phyloP scores from a whole-genome alignment of 176 grass and related monocot genomes.

The Sorghum bicolor region DNA sequence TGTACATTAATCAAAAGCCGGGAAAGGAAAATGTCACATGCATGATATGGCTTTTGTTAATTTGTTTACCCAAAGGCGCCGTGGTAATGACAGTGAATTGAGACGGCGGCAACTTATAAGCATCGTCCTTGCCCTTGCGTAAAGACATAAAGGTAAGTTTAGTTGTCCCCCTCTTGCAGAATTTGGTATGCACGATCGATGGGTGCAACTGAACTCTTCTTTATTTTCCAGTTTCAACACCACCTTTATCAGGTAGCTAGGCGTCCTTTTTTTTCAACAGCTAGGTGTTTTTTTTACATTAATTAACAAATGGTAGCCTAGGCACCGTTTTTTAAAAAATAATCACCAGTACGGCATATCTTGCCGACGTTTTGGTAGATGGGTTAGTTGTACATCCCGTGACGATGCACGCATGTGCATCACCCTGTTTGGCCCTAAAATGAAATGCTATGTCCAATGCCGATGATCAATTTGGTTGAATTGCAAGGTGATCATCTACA shows the following conservation, averaged over 20 bases:
- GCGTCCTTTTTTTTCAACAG: background rate
- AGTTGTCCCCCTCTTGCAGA: background rate
- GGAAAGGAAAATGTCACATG: background rate
- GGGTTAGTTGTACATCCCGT: background rate
- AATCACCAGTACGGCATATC: background rate
- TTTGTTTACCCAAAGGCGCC: background rate
- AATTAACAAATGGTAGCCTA: background rate
- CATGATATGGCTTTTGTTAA: background rate
- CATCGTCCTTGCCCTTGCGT: background rate
- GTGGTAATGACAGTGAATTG: background rate
- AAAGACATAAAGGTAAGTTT: background rate
- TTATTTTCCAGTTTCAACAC: background rate
- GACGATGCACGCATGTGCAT: no score
- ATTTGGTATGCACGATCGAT: background rate
- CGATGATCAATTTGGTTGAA: background rate
- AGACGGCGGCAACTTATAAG: background rate
- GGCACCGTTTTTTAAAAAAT: background rate
- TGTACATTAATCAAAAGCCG: background rate
- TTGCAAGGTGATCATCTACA: background rate
- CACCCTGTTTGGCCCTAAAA: no score
- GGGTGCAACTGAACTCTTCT: background rate
- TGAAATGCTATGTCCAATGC: no score
- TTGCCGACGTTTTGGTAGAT: background rate
- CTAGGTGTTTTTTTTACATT: background rate
- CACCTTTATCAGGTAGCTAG: background rate